Base-by-base conservation (phyloP, 2,329 filamentous ascomycete genomes). In the Colletotrichum costaricense region DNA sequence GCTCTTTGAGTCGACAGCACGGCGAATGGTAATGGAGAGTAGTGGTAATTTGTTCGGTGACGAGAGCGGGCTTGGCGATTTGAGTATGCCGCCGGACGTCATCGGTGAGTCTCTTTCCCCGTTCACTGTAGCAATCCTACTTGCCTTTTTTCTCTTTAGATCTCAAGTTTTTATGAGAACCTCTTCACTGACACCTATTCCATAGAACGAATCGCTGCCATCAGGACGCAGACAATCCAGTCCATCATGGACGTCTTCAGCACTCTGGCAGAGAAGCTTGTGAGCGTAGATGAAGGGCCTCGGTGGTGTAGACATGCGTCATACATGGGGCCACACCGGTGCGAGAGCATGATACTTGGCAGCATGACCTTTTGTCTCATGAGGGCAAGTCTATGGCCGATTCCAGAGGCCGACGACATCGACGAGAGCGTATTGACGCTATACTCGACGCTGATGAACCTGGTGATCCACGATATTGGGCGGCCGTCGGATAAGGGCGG, bases 341-440 rank as follows among this genome's bases (percentile, higher is more conserved):
- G 81, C 70, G 81, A 83, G 49, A 82, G 80, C 26, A 83, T 82
- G 80, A 82, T 82, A 9, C 75, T 82, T 0, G 80, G 81, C 1
- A 82, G 81, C 1, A 77, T 82, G 69, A 80, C 79, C 1, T 82
- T 81, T 62, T 81, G 81, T 59, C 78, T 82, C 5, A 77, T 78
- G 12, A 73, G 80, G 28, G 80, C 80, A 4, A 77, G 78, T 7
- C 77, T 82, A 3, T 82, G 80, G 80, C 81, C 80, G 4, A 72
- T 81, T 1, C 80, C 80, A 6, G 72, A 79, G 1, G 59, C 71
- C 0, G 77, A 79, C 5, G 68, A 70, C 54, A 69, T 80, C 0
- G 73, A 78, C 4, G 74, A 77, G 46, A 81, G 78, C 74, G 74
- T 79, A 9, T 30, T 77, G 26, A 65, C 69, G 1, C 70, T 79